These are phyloP conservation scores for Colletotrichum spinosum DNA, from an alignment of 2,329 filamentous ascomycete genomes.

Conservation along the genomic window DNA sequence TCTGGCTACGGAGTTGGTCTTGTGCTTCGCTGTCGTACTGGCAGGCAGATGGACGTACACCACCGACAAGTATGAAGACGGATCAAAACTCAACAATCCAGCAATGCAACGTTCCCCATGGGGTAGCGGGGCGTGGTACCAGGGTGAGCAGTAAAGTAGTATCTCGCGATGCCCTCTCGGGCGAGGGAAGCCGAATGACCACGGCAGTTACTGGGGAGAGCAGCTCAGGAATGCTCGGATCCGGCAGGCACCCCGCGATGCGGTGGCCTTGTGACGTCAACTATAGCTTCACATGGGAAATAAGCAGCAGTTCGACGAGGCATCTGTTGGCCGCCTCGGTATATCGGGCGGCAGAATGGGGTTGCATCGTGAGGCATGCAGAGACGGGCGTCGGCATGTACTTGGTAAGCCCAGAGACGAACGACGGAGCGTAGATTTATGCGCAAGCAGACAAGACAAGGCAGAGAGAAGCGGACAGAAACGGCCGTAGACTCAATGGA, in stretches of 20 bases:
- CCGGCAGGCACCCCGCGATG: constrained; percentile 11
- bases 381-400: neutral
- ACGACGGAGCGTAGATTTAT: neutral
- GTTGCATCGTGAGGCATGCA: constrained; percentile 16
- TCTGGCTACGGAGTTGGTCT: constrained; percentile 8
- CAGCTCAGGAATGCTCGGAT: constrained; percentile 6
- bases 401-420: neutral
- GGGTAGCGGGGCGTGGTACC: constrained; percentile 27
- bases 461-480: constrained; percentile 11
- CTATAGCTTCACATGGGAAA: constrained; percentile 31
- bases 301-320: constrained; percentile 13
- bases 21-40: neutral
- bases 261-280: constrained; percentile 27
- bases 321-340: constrained; percentile 22
- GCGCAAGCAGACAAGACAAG: neutral
- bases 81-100: constrained; percentile 8
- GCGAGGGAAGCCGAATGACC: constrained; percentile 19
- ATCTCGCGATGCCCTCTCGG: constrained; percentile 12
- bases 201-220: constrained; percentile 24
- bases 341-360: constrained; percentile 23
- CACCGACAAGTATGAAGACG: neutral
- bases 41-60: neutral
- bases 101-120: constrained; percentile 34
- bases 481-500: neutral
- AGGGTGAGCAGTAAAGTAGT: constrained; percentile 1